Base-by-base conservation (phyloP, 139 green algal genomes). In the Spirogloea muscicola region DNA sequence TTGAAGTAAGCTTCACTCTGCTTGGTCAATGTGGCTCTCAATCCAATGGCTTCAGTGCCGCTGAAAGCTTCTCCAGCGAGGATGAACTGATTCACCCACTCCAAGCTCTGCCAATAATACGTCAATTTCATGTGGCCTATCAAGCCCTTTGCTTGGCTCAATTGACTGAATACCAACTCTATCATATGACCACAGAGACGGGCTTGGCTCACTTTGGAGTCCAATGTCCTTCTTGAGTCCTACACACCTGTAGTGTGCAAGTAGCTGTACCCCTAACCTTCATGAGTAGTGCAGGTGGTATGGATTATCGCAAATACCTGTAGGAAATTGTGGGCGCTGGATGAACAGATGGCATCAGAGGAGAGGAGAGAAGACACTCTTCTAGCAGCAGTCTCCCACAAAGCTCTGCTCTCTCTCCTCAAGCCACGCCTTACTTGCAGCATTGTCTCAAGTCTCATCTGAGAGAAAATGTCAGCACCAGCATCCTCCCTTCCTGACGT, bases 1-100 rank as follows among this genome's bases (percentile, higher is more conserved):
- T 69, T 72, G 65, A 81, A 81, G 52, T 81, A 81, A 0, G 43
- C 27, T 34, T 78, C 65, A 48, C 74, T 81, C 46, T 81, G 74
- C 39, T 63, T 78, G 3, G 69, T 31, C 33, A 81, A 16, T 36
- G 58, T 75, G 1, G 74, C 67, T 58, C 74, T 27, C 43, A 81
- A 41, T 29, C 65, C 64, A 0, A 40, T n/a, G 34, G 74, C 74
- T 31, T 82, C 74, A 18, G 34, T n/a, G 29, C 49, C 66, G 4
- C 66, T 79, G 49, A 82, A 82, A 1, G 74, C 66, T 43, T 82
- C 74, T 13, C 74, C 74, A 31, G 46, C 66, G 10, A 71, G 16
- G n/a, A 77, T 77, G 13, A 82, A 82, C 25, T 58, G 46, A 42
- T 76, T 59, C 38, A 63, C 39, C 67, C 46, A 68, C 13, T 76